These are phyloP conservation scores for Malus hybrid DNA, from an alignment of 331 rosid genomes.

Conservation along the genomic window DNA sequence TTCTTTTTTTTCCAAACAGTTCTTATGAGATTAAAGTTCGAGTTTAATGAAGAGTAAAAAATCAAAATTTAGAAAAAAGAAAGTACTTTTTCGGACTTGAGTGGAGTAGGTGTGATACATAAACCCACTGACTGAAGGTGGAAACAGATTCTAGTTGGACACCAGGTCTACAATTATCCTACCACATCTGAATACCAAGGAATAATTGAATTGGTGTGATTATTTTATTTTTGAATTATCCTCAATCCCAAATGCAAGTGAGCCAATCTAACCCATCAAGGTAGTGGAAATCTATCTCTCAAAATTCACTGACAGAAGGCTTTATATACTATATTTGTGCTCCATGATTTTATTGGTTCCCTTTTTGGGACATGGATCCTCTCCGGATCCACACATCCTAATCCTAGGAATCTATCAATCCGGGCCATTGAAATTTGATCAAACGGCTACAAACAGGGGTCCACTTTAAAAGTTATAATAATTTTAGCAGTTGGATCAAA, in stretches of 20 bases:
- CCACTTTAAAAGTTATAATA: no score
- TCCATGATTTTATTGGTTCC: constrained; percentile 25
- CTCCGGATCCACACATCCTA: no score
- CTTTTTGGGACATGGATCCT: constrained; percentile 8
- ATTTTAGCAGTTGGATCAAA: no score
- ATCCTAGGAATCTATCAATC: no score
- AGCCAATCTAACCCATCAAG: neutral
- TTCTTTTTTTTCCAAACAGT: no score
- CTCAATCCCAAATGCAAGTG: constrained; percentile 20
- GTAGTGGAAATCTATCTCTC: constrained; percentile 6
- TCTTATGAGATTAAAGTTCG: no score
- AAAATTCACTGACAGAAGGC: constrained; percentile 8
- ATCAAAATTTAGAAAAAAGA: neutral
- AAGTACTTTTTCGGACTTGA: constrained; percentile 3
- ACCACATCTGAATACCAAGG: constrained; percentile 22
- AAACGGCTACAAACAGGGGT: no score
- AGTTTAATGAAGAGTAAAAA: neutral
- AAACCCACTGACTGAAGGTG: constrained; percentile 32
- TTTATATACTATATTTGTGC: constrained; percentile 15
- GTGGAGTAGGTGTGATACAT: constrained; percentile 37
- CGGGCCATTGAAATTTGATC: no score
- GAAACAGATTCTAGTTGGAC: constrained; percentile 39
- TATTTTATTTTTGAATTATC: constrained; percentile 7
- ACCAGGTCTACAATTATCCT: constrained; percentile 18
- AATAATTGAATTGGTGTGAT: constrained; percentile 10